These are phyloP conservation scores for Perkinsus marinus DNA, from an alignment of 169 alveolate species.

Conservation along the genomic window DNA sequence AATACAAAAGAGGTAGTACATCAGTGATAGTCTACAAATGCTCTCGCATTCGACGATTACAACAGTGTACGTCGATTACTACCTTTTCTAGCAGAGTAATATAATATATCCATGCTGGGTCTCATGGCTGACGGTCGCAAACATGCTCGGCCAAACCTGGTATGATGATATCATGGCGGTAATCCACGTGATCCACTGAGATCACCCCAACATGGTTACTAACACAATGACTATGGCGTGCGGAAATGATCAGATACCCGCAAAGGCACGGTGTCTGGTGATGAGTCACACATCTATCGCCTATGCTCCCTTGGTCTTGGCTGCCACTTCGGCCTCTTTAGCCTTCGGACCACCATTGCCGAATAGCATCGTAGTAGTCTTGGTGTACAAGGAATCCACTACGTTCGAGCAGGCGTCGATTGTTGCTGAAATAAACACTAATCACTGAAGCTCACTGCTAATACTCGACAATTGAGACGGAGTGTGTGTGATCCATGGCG, in stretches of 20 bases:
- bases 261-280: background rate
- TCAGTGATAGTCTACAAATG: too few relatives aligned
- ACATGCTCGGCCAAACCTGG: too few relatives aligned
- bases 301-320: background rate
- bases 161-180: too few relatives aligned
- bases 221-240: background rate
- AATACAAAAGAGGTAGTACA: too few relatives aligned
- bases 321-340: background rate
- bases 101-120: background rate
- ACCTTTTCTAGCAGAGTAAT: background rate
- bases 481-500: too few relatives aligned
- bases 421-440: background rate
- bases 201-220: background rate
- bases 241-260: background rate
- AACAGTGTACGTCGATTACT: background rate
- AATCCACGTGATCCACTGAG: background rate
- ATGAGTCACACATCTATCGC: background rate
- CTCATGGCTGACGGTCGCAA: background rate
- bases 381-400: slow-evolving; percentile 18
- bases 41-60: too few relatives aligned
- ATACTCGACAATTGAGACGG: background rate
- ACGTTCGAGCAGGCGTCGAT: slow-evolving; percentile 16
- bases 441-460: background rate
- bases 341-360: background rate
- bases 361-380: slow-evolving; percentile 7